Base-by-base conservation (phyloP, 805 yeast species). In the Suhomyces canberraensis region DNA sequence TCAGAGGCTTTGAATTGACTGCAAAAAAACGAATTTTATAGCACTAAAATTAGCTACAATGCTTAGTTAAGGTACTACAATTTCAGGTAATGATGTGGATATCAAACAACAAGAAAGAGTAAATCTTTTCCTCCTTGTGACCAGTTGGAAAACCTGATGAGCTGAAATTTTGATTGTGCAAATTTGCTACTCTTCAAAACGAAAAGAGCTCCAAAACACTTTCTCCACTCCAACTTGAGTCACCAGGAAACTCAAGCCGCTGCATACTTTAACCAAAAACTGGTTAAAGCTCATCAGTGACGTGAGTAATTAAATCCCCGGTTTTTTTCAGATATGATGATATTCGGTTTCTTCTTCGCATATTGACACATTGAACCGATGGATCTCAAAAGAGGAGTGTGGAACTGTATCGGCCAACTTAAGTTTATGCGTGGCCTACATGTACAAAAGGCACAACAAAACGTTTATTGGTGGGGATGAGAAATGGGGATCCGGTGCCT, bases 291-390 rank as follows among this genome's bases (percentile, higher is more conserved):
- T n/a, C n/a, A n/a, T n/a, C n/a, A n/a, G n/a, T n/a, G n/a, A n/a
- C n/a, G n/a, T n/a, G n/a, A n/a, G n/a, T n/a, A n/a, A 24, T 24
- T 24, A 24, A 8, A 24, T 24, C n/a, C n/a, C n/a, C n/a, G n/a
- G n/a, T n/a, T n/a, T n/a, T n/a, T n/a, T n/a, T n/a, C n/a, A n/a
- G n/a, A n/a, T n/a, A n/a, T n/a, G n/a, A n/a, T n/a, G n/a, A n/a
- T n/a, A n/a, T n/a, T n/a, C n/a, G n/a, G n/a, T n/a, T 34, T 34
- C 8, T 16, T 66, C 54, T 68, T 48, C 69, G 73, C 73, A 68
- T 58, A 66, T 58, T 55, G 73, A 68, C 73, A 68, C 73, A 67
- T 67, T 61, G 71, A 51, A 48, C 65, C 71, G 72, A 58, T 61
- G 69, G 60, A 38, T 60, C 62, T 8, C 13, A 35, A 48, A 39